Percentiles rank a stretch among this genome's conserved stretches.
phyloP scores from a whole-genome alignment of 2,329 filamentous ascomycete species.

The Alternaria metachromatica region DNA sequence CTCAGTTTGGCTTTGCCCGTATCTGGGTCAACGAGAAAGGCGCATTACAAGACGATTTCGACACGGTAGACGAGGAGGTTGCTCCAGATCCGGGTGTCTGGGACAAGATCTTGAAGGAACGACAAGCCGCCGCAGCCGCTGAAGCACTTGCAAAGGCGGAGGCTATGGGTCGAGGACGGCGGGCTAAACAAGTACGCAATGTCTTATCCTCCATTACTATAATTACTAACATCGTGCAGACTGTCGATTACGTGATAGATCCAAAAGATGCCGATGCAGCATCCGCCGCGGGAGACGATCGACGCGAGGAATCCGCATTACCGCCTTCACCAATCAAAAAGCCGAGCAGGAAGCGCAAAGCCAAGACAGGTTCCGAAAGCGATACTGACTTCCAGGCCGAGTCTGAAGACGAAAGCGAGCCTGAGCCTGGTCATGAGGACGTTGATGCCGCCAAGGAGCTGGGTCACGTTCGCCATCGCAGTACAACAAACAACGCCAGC shows the following conservation, averaged over 20 bases:
- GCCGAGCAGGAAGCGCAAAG: conserved; percentile 31
- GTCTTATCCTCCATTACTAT: not conserved
- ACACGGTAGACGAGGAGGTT: conserved; percentile 61
- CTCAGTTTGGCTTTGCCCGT: conserved; percentile 85
- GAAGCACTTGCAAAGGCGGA: conserved; percentile 72
- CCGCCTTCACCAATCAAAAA: conserved; percentile 41
- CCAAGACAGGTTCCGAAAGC: conserved; percentile 48
- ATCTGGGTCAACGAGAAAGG: conserved; percentile 89
- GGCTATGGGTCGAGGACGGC: conserved; percentile 83
- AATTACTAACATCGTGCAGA: conserved; percentile 28
- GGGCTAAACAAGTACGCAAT: conserved; percentile 66
- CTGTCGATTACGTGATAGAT: conserved; percentile 57
- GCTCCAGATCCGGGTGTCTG: conserved; percentile 74
- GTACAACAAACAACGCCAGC: conserved; percentile 11
- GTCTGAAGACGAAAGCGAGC: conserved; percentile 35
- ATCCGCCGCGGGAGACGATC: conserved; percentile 21
- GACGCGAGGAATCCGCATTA: conserved; percentile 23
- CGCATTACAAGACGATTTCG: conserved; percentile 68
- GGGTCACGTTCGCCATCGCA: conserved; percentile 3
- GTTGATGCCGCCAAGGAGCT: conserved; percentile 16
- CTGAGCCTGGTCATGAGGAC: conserved; percentile 12
- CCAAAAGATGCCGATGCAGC: conserved; percentile 22
- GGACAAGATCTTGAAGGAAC: conserved; percentile 86
- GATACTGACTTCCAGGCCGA: conserved; percentile 60
- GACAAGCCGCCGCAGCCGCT: conserved; percentile 78